These are phyloP conservation scores for Penicillium sp. DNA, from an alignment of 2,329 filamentous ascomycete species.

Conservation along the genomic window DNA sequence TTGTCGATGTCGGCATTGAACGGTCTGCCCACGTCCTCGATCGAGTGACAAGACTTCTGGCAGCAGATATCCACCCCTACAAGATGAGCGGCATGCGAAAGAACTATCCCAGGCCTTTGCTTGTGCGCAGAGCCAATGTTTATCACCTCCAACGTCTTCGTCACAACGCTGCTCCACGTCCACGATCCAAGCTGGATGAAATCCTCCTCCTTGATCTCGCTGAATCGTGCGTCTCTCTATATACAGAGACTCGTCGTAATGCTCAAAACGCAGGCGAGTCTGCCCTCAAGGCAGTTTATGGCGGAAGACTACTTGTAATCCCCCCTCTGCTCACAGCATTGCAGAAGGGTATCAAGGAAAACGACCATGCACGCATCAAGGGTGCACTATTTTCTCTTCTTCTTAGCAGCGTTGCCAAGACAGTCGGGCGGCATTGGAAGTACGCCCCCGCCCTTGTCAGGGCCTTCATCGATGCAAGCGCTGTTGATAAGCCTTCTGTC, in stretches of 20 bases:
- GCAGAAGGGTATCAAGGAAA: constrained; percentile 73
- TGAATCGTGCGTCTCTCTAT: constrained; percentile 84
- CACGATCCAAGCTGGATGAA: constrained; percentile 89
- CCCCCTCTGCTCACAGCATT: constrained; percentile 81
- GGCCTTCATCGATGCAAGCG: constrained; percentile 84
- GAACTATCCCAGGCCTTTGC: constrained; percentile 85
- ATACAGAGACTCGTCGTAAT: constrained; percentile 92
- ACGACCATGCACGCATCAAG: constrained; percentile 90
- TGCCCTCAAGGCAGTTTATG: constrained; percentile 86
- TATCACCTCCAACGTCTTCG: constrained; percentile 94
- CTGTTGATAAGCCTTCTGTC: constrained; percentile 90
- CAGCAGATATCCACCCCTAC: constrained; percentile 85
- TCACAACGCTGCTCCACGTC: constrained; percentile 85
- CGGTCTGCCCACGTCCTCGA: constrained; percentile 92
- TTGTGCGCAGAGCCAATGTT: constrained; percentile 88
- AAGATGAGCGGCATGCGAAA: constrained; percentile 93
- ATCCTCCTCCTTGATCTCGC: constrained; percentile 81
- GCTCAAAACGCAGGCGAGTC: constrained; percentile 92
- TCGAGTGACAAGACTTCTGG: constrained; percentile 78
- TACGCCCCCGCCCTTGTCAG: constrained; percentile 89
- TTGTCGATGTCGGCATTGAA: constrained; percentile 96
- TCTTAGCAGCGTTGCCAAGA: constrained; percentile 85
- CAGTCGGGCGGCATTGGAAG: constrained; percentile 88
- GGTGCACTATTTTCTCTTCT: constrained; percentile 89
- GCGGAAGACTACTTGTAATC: constrained; percentile 84